phyloP scores from a whole-genome alignment of 2,329 filamentous ascomycete species.

The Ceratocystis papillata region DNA sequence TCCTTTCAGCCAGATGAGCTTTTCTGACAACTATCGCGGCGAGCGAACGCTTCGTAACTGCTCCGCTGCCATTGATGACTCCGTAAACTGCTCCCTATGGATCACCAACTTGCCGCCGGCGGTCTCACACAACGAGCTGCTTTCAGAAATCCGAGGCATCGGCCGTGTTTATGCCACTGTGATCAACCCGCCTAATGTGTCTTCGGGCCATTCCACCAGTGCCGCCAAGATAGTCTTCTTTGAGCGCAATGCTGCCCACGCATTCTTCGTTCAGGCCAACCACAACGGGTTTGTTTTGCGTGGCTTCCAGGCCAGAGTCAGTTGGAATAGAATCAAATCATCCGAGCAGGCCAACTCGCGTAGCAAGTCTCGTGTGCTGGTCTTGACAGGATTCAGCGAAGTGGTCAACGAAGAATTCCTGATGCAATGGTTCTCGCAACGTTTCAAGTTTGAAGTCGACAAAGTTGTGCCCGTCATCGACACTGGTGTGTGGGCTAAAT shows the following conservation, averaged over 20 bases:
- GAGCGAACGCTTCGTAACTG: conserved; percentile 34
- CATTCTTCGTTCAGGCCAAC: conserved; percentile 28
- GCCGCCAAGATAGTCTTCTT: conserved; percentile 44
- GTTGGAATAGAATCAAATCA: conserved; percentile 41
- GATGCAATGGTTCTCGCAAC: conserved; percentile 34
- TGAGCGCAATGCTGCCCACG: conserved; percentile 33
- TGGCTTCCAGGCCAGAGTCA: conserved; percentile 33
- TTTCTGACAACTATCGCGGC: conserved; percentile 35
- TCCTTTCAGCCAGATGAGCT: conserved; percentile 25
- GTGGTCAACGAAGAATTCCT: conserved; percentile 38
- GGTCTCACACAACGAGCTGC: conserved; percentile 36
- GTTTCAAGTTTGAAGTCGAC: conserved; percentile 42
- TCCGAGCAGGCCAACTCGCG: conserved; percentile 28
- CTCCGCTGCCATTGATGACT: conserved; percentile 34
- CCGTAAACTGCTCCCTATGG: conserved; percentile 43
- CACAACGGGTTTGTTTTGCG: conserved; percentile 33
- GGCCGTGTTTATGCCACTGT: conserved; percentile 44
- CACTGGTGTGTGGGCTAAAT: conserved; percentile 29
- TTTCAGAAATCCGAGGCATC: conserved; percentile 35
- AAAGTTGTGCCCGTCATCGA: conserved; percentile 31
- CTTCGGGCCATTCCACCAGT: conserved; percentile 31
- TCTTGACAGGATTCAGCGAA: conserved; percentile 37
- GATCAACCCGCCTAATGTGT: conserved; percentile 40
- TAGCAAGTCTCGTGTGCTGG: conserved; percentile 39
- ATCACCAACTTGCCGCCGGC: conserved; percentile 41